phyloP scores from a whole-genome alignment of 2,329 filamentous ascomycete species.

The Aureobasidium namibiae region DNA sequence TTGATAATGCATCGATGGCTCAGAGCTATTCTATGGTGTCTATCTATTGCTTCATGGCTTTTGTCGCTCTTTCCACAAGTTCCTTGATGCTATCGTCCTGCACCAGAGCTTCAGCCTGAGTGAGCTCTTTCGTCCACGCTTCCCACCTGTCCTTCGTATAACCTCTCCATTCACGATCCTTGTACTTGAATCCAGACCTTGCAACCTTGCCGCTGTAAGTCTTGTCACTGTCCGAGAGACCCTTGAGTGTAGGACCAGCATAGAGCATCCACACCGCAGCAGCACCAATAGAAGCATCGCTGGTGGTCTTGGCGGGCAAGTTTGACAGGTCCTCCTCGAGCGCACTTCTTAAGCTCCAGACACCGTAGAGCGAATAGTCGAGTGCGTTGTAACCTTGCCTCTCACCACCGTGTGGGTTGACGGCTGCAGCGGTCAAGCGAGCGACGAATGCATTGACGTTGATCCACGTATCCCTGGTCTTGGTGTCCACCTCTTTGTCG shows the following conservation, averaged over 20 bases:
- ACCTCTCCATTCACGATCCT: background rate
- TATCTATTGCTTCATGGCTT: background rate
- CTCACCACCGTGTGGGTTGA: background rate
- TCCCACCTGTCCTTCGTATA: background rate
- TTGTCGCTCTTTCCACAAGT: background rate
- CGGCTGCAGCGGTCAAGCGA: background rate
- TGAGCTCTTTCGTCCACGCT: background rate
- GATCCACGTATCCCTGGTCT: background rate
- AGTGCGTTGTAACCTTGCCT: background rate
- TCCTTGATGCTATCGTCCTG: background rate
- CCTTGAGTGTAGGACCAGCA: background rate
- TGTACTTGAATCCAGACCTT: background rate
- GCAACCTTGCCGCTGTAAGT: background rate
- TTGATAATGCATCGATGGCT: too few relatives aligned
- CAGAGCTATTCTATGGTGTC: too few relatives aligned
- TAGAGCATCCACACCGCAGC: conserved; percentile 1
- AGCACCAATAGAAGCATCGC: conserved; percentile 2
- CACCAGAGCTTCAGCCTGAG: background rate
- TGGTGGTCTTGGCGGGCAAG: background rate
- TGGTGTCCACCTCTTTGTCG: background rate
- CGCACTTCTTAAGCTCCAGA: conserved; percentile 3
- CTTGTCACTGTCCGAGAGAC: background rate
- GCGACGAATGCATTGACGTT: conserved; percentile 6
- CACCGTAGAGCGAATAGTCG: conserved; percentile 2
- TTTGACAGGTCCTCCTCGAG: background rate